Conservation (phyloP, 768 basidiomycete species). For the Leccinum barrowsii region DNA sequence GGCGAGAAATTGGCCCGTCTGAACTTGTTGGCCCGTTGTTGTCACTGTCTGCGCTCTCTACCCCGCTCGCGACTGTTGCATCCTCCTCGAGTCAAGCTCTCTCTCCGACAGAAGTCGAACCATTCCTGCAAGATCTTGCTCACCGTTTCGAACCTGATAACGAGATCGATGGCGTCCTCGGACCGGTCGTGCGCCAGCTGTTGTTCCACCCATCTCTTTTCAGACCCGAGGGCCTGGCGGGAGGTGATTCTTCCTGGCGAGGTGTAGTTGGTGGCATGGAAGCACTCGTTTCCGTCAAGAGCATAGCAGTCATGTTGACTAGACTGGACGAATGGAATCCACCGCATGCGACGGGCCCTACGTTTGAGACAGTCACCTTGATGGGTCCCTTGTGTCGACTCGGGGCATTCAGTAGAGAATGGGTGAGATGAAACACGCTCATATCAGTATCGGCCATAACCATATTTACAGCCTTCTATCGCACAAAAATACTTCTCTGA, state of each 20-base stretch:
- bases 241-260: slow-evolving; percentile 82
- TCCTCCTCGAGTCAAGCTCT: slow-evolving; percentile 50
- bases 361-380: slow-evolving; percentile 64
- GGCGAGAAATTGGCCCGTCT: slow-evolving; percentile 67
- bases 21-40: slow-evolving; percentile 86
- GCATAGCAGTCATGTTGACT: slow-evolving; percentile 78
- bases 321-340: slow-evolving; percentile 75
- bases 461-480: slow-evolving; percentile 58
- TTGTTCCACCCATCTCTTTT: slow-evolving; percentile 64
- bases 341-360: slow-evolving; percentile 48
- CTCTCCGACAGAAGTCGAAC: slow-evolving; percentile 63
- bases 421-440: slow-evolving; percentile 47
- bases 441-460: neutral
- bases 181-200: slow-evolving; percentile 60
- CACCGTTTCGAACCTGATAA: slow-evolving; percentile 75
- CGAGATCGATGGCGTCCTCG: slow-evolving; percentile 77
- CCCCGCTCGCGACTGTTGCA: slow-evolving; percentile 52
- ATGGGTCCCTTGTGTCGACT: slow-evolving; percentile 84
- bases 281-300: slow-evolving; percentile 75
- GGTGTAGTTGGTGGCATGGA: slow-evolving; percentile 78
- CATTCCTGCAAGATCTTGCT: slow-evolving; percentile 81
- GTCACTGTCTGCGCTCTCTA: slow-evolving; percentile 63
- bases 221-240: slow-evolving; percentile 65
- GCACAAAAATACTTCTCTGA: slow-evolving; percentile 82
- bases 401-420: slow-evolving; percentile 85